Base-by-base conservation (phyloP, 75 land plant genomes). In the Sequoiadendron giganteum region DNA sequence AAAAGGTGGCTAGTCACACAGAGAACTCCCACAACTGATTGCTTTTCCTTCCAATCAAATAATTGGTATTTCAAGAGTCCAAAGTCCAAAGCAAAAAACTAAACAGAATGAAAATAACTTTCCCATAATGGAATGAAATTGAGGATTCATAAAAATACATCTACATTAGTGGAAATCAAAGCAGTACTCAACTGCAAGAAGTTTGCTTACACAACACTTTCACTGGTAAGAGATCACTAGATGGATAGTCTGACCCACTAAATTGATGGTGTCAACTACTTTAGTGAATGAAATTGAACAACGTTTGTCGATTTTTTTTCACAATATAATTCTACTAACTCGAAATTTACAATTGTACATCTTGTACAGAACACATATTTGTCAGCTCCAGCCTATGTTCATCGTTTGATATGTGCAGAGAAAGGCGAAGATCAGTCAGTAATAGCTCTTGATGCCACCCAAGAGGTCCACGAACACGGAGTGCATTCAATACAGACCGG, bases 371-470 rank as follows among this genome's bases (percentile, higher is more conserved):
- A 49, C 55, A 48, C 55, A 83, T 83, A 47, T 83, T 21, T 48
- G 85, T 48, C 85, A 83, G 36, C 85, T 83, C 85, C 45, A 83
- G 54, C 28, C 85, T 83, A 83, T 83, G 85, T 30, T 83, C 85
- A 48, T 83, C 85, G n/a, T 47, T 48, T 13, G 85, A 25, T 47
- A 83, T 83, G 36, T 83, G 55, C 32, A 83, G 85, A 48, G 85
- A 83, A 83, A 83, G 85, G 54, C 85, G 85, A 45, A 83, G 85
- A 83, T 83, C 85, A 10, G 85, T 83, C 32, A 83, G 30, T 48
- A 83, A 47, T 28, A 45, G 32, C 28, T 83, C 85, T 25, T 83
- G 85, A 13, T 48, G 85, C 85, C 85, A 83, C 36, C 45, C 54
- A 48, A 83, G 85, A 45, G 32, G 47, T 83, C 85, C 85, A 48